Evolutionary conservation across 1,284 basidiomycete species (phyloP).

Genomic region (Neolentinus lepideus): DNA sequence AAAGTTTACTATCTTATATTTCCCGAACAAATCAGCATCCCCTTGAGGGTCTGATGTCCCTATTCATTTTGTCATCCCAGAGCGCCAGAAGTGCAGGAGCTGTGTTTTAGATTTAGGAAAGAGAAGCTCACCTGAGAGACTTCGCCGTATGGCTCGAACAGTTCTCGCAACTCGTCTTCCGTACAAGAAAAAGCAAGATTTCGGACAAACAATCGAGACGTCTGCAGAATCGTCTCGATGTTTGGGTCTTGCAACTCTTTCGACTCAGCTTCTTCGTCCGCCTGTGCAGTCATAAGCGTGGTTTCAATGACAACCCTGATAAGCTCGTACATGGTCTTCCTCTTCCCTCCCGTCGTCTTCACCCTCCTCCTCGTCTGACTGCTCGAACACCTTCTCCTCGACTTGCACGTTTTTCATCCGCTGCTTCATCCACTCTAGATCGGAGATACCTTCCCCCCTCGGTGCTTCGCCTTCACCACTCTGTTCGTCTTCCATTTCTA

Average conservation of each 20-base stretch:
- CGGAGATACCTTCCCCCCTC: slow-evolving; percentile 34
- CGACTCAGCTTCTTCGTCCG: slow-evolving; percentile 4
- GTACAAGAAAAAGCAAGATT: slow-evolving; percentile 87
- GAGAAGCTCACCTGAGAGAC: slow-evolving; percentile 58
- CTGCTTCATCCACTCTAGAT: slow-evolving; percentile 71
- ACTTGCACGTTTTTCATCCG: slow-evolving; percentile 46
- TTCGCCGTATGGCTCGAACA: slow-evolving; percentile 68
- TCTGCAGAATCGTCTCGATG: slow-evolving; percentile 66
- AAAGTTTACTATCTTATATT: slow-evolving; percentile 46
- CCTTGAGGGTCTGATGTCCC: slow-evolving; percentile 39
- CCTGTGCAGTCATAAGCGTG: not conserved
- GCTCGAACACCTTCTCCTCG: slow-evolving; percentile 46
- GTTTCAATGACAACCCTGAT: not conserved
- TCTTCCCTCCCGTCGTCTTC: slow-evolving; percentile 13
- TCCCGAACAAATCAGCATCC: slow-evolving; percentile 55
- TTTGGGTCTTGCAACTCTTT: slow-evolving; percentile 32
- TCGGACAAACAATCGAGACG: slow-evolving; percentile 83
- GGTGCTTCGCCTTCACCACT: slow-evolving; percentile 13
- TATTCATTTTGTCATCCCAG: slow-evolving; percentile 33
- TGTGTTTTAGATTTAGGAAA: slow-evolving; percentile 2
- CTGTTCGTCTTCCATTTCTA: slow-evolving; percentile 9
- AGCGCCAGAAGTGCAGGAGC: not conserved
- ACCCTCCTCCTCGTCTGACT: slow-evolving; percentile 47
- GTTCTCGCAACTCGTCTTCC: slow-evolving; percentile 61
- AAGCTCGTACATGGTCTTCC: slow-evolving; percentile 8